Base-by-base conservation (phyloP, 2,329 filamentous ascomycete genomes). In the Akanthomyces muscarius region DNA sequence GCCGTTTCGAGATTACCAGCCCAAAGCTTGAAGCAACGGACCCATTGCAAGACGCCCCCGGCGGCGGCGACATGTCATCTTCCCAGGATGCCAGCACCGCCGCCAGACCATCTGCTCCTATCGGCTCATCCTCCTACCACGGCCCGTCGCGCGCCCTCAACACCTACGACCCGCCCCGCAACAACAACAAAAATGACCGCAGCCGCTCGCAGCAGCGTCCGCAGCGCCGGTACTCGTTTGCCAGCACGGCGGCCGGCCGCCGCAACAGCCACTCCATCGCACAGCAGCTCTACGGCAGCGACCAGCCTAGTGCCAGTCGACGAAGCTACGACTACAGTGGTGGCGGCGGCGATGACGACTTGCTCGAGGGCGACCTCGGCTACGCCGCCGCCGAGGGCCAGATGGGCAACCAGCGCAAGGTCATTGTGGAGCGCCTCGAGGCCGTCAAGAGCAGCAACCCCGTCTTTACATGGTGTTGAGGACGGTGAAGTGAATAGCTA, bases 371-470 rank as follows among this genome's bases (percentile, higher is more conserved):
- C 0, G 95, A 99, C 75, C 78, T 99, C 33, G 95, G 95, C 11
- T 99, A 96, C 76, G 92, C 93, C 13, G 94, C 93, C 1, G 95
- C 95, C 0, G 91, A 94, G 74, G 95, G 92, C 30, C 92, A 96
- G 86, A 95, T 98, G 76, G 91, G 91, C 14, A 91, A 92, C 71
- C 88, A 90, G 73, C 86, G 93, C 70, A 96, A 95, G 76, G 95
- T 99, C 54, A 98, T 99, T 80, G 93, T 99, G 54, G 95, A 99
- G 81, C 83, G 95, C 66, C 78, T 99, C 64, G 95, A 99, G 80
- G 90, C 94, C 65, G 95, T 99, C 66, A 98, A 98, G 82, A 91
- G 88, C 72, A 90, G 89, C 74, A 96, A 96, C 73, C 95, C 95
- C 2, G 92, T 99, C 38, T 99, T 99, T 76, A 97, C 91, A 51